Base-by-base conservation (phyloP, 176 grass and related monocot species). In the Microstegium vimineum region DNA sequence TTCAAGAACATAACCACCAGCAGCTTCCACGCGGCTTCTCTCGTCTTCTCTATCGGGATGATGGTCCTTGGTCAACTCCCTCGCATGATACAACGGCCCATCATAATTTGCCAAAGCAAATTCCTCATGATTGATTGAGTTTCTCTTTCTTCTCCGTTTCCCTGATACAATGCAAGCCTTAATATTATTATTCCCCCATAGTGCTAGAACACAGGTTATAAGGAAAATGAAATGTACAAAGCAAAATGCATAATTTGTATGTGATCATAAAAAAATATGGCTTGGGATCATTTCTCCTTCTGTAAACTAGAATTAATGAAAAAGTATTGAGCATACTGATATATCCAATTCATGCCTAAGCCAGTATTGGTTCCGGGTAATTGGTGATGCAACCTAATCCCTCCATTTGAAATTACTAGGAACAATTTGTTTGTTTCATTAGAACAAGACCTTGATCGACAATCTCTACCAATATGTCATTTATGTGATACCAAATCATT, bases 11-110 rank as follows among this genome's bases (percentile, higher is more conserved):
- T 87, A 81, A 60, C 95, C 95, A 75, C 95, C 95, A 72, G 95
- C 79, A 84, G 90, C 84, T 87, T 98, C 95, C 36, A 98, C 90
- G 25, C 95, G 88, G 47, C 71, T 91, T 93, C 90, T 94, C 80
- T 98, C 95, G 23, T 98, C 95, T 83, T 94, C 95, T 94, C 92
- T 98, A 85, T 94, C 86, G 72, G 92, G 92, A 72, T 98, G 95
- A 89, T 98, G 95, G 62, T 98, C 95, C 85, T 87, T 57, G 28
- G 95, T 98, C 70, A 98, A 82, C 74, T 98, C 90, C 81, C 89
- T 98, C 62, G 83, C 86, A 86, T 71, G 61, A 93, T 92, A 98
- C 47, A 71, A 31, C 4, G 82, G 80, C 61, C 81, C 92, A 76
- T 82, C 75, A 85, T 91, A 92, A 75, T 86, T 92, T 72, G 82